Base-by-base conservation (phyloP, 441 rosid species). In the Eutrema salsugineum region DNA sequence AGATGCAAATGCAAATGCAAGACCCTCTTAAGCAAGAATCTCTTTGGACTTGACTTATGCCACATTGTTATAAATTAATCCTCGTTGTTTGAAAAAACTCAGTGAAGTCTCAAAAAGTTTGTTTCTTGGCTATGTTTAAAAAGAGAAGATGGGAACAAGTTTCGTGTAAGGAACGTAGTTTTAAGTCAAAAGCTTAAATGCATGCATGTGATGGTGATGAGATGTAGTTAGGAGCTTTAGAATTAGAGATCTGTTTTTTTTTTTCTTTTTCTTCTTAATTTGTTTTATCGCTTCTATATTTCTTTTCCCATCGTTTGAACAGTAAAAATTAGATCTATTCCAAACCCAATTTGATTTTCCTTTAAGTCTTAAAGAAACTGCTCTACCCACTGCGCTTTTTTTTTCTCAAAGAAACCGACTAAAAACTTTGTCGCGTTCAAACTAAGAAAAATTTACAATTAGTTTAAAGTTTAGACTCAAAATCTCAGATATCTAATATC, bases 21-120 rank as follows among this genome's bases (percentile, higher is more conserved):
- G 96, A 89, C 65, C 87, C 93, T 78, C 88, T 84, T 36, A 88
- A 86, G 75, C 86, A 79, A 78, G 93, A 91, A 84, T 82, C 88
- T 53, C 86, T 89, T 36, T 91, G 93, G 91, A 89, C 85, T 77
- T 86, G 46, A 62, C 35, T 36, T 35, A 12, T 53, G 24, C 20
- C 9, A 28, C 22, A 28, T 51, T 71, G 7, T 53, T 42, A 10
- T 65, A 40, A 64, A 39, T 39, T 51, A 38, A 43, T 47, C 47
- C 17, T 42, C 9, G 30, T 66, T 43, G 68, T 10, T 63, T 64
- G 22, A 16, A 42, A 42, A 9, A 57, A 50, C 38, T 63, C 43
- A 9, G 40, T 50, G 62, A 19, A 64, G 71, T 16, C 20, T 70
- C 65, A 66, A 70, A 43, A 48, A 70, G 66, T 70, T 70, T 70